Percentiles rank a stretch among this genome's conserved stretches.
Conservation (phyloP, 805 yeast genomes). For the Saturnispora dispora region DNA sequence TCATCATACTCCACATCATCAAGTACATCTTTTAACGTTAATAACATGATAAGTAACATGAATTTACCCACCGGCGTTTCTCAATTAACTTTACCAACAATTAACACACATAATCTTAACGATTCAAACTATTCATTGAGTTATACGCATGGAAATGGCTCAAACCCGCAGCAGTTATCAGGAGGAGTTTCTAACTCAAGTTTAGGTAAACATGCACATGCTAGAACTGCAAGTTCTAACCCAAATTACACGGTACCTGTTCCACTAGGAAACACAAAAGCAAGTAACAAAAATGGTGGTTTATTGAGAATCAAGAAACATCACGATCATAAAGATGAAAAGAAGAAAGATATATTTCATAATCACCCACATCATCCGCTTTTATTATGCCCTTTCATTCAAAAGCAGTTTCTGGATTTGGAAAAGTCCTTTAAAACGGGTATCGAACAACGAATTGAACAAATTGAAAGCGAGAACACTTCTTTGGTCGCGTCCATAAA, state of each 20-base stretch:
- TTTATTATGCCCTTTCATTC: constrained; percentile 11
- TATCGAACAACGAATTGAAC: constrained; percentile 17
- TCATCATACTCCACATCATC: background rate
- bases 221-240: background rate
- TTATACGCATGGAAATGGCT: background rate
- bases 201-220: background rate
- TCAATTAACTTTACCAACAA: background rate
- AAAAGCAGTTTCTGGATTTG: constrained; percentile 22
- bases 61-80: background rate
- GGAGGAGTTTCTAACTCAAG: background rate
- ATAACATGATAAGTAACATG: background rate
- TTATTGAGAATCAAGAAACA: background rate
- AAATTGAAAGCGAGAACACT: constrained; percentile 23
- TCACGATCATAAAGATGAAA: background rate
- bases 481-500: constrained; percentile 24
- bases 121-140: background rate
- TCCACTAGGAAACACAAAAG: background rate
- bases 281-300: background rate
- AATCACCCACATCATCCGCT: constrained; percentile 3
- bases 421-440: constrained; percentile 20
- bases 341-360: constrained; percentile 1
- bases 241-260: background rate
- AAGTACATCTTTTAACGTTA: background rate
- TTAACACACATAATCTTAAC: background rate
- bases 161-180: background rate